Evolutionary conservation across 805 yeast species (phyloP).

Genomic region (Cyberlindnera saturnus): DNA sequence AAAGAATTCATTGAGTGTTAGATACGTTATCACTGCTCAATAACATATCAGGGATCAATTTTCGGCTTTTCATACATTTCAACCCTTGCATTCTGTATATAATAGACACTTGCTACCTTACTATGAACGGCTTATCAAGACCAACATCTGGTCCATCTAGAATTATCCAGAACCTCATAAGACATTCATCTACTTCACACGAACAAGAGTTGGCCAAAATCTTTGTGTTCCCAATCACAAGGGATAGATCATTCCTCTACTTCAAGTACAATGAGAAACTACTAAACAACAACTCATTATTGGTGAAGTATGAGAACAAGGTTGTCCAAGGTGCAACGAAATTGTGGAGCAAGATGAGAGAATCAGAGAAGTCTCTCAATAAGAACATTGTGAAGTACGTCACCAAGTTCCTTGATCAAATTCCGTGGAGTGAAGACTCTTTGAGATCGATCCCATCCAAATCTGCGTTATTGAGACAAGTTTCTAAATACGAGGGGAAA

Average conservation of each 20-base stretch:
- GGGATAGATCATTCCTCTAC: conserved; percentile 53
- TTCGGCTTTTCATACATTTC: too few relatives aligned
- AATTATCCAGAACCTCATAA: neutral
- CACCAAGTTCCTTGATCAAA: conserved; percentile 47
- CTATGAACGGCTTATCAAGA: neutral
- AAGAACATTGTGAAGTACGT: conserved; percentile 50
- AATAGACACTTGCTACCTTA: neutral
- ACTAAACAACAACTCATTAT: conserved; percentile 29
- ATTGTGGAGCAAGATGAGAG: conserved; percentile 57
- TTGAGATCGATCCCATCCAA: conserved; percentile 72
- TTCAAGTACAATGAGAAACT: conserved; percentile 49
- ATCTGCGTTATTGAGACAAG: conserved; percentile 39
- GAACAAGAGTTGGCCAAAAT: conserved; percentile 44
- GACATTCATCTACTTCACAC: conserved; percentile 6
- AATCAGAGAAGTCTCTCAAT: conserved; percentile 52
- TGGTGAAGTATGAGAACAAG: conserved; percentile 37
- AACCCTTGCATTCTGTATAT: too few relatives aligned
- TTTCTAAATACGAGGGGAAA: conserved; percentile 23
- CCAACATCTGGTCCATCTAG: neutral
- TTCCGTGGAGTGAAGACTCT: conserved; percentile 78
- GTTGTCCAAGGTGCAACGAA: conserved; percentile 43
- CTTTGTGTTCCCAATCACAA: conserved; percentile 67
- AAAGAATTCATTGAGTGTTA: too few relatives aligned
- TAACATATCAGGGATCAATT: too few relatives aligned
- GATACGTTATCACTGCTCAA: too few relatives aligned